Evolutionary conservation across 768 basidiomycete genomes (phyloP), one percentile per base, ranked within the genome.

Genomic region (Mycena rebaudengoi): DNA sequence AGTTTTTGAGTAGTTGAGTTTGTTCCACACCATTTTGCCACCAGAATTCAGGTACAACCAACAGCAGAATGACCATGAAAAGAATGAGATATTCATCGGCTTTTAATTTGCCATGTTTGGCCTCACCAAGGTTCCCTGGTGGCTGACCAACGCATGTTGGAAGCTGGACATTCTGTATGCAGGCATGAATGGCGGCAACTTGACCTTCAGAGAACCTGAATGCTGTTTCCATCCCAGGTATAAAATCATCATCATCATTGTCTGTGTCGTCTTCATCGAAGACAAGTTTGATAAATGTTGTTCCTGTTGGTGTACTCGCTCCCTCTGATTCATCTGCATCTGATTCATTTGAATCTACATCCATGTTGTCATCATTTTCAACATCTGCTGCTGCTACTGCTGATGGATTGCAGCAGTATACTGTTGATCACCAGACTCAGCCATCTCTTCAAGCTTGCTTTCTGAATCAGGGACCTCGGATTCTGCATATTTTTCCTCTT

Each of bases 31-130:
- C 26, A 39, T 35, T 45, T n/a, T n/a, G n/a, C 45, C 18, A 37
- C 56, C 49, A 60, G 4, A 64, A 14, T 37, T 46, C 44, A 3
- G 66, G 66, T 2, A 67, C 6, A 23, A 67, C 33, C 6, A 67
- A 39, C 5, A 62, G 66, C 20, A 67, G 51, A 13, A 64, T 64
- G 6, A 64, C 40, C n/a, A 52, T 55, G 29, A 67, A 67, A 0
- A 67, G 56, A 32, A 49, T 55, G 8, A 67, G 56, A 16, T 39
- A 64, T 28, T 72, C 63, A 28, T 70, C 54, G 3, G 69, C 69
- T 35, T 68, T 70, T 5, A 72, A 54, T 21, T 65, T 68, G 26
- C 69, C 71, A 41, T 70, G 67, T 5, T 41, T 29, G 5, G 58
- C 32, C 23, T 68, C 65, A 2, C 69, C 65, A 46, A 70, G 64